A percentile compares a stretch with the other conserved stretches of the same genome.
Conservation (phyloP, 164 flowering plant genomes). For the Amborella trichopoda region DNA sequence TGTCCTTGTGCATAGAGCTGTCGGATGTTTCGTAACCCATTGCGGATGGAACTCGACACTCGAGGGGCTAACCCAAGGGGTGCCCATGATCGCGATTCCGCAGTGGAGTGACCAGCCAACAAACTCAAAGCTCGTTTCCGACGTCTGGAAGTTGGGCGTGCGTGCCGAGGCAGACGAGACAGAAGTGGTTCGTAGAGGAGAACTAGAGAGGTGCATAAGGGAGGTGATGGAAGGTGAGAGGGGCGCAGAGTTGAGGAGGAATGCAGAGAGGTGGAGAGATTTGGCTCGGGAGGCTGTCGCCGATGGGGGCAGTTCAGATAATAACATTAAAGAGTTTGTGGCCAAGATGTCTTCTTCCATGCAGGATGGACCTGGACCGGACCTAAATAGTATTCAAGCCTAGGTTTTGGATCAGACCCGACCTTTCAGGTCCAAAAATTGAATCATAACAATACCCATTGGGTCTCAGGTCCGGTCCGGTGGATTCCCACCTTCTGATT, state of each 20-base stretch:
- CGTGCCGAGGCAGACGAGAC: constrained; percentile 23
- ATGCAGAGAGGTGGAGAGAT: constrained; percentile 26
- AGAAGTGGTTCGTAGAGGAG: constrained; percentile 24
- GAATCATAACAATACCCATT: too few species aligned
- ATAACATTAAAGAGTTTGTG: constrained; percentile 27
- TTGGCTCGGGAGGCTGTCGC: constrained; percentile 28
- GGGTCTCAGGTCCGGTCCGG: too few species aligned
- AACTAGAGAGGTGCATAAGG: constrained; percentile 20
- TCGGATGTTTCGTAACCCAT: constrained; percentile 49
- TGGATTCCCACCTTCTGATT: too few species aligned
- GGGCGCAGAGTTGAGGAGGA: constrained; percentile 17
- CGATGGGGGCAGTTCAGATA: constrained; percentile 38
- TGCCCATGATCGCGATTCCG: constrained; percentile 42
- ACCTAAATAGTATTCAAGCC: too few species aligned
- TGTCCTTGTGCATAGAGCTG: constrained; percentile 25
- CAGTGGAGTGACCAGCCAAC: constrained; percentile 40
- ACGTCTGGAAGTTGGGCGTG: constrained; percentile 38
- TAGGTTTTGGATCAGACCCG: too few species aligned
- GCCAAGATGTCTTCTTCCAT: too few species aligned
- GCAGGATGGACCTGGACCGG: too few species aligned
- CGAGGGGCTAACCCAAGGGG: constrained; percentile 45
- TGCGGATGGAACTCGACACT: constrained; percentile 49
- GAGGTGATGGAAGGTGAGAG: constrained; percentile 38
- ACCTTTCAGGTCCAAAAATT: too few species aligned
- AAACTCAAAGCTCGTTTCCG: constrained; percentile 32